A percentile compares a stretch with the other conserved stretches of the same genome.
These are phyloP conservation scores for Escovopsis weberi DNA, from an alignment of 2,329 filamentous ascomycete species.

Conservation along the genomic window DNA sequence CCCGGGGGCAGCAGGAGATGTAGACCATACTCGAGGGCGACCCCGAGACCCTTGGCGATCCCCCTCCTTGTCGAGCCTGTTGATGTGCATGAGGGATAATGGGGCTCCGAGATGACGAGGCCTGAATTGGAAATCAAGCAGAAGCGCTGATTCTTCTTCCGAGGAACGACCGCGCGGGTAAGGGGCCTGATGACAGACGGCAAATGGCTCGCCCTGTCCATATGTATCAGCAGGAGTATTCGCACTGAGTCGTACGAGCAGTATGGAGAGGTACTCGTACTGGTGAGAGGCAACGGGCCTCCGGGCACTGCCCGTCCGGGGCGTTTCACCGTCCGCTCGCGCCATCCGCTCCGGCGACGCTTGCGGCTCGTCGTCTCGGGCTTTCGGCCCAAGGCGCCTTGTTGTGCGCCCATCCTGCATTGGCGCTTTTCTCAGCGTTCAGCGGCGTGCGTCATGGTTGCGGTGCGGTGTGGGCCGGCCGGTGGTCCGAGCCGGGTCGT, in stretches of 20 bases:
- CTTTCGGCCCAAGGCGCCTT: background rate
- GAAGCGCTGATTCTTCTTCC: background rate
- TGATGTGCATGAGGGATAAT: background rate
- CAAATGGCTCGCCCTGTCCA: too few species aligned
- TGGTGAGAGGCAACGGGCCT: too few species aligned
- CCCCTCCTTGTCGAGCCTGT: background rate
- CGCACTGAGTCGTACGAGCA: too few species aligned
- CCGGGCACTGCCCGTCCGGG: background rate
- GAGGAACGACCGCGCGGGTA: constrained; percentile 1
- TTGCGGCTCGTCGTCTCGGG: too few species aligned
- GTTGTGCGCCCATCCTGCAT: background rate
- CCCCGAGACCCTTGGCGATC: too few species aligned
- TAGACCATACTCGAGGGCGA: constrained; percentile 2
- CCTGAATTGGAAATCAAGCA: too few species aligned
- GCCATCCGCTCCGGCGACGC: background rate
- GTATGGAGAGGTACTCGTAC: too few species aligned
- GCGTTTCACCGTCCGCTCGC: background rate
- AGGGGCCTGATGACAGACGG: too few species aligned
- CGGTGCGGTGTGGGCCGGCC: background rate
- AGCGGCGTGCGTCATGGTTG: too few species aligned
- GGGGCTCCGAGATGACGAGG: too few species aligned
- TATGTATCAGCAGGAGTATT: too few species aligned
- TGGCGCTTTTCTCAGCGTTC: too few species aligned
- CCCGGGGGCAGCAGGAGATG: background rate
- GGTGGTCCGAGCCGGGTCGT: background rate